Evolutionary conservation across 176 grass and related monocot species (phyloP).

Genomic region (Puya raimondii): DNA sequence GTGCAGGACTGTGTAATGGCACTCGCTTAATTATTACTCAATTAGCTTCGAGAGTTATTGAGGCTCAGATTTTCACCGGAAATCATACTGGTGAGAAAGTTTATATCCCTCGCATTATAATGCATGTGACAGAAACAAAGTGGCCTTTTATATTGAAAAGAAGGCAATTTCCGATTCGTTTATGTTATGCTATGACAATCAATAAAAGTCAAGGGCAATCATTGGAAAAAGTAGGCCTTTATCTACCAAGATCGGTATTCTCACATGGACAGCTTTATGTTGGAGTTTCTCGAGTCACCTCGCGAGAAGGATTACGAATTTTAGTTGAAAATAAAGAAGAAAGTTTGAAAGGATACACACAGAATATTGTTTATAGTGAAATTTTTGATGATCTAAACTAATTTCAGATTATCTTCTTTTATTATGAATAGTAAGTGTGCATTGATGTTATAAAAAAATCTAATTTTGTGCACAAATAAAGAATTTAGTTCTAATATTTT

Average conservation of each 20-base stretch:
- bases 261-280: conserved; percentile 13
- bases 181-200: no score
- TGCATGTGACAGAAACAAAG: neutral
- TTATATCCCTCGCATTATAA: neutral
- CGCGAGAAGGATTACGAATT: neutral
- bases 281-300: conserved; percentile 1
- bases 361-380: no score
- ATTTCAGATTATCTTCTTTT: no score
- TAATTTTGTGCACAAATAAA: no score
- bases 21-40: no score
- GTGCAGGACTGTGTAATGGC: conserved; percentile 4
- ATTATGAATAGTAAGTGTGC: no score
- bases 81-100: neutral
- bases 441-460: no score
- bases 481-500: no score
- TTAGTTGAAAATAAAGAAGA: conserved; percentile 9
- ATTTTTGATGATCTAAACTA: no score
- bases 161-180: neutral
- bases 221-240: neutral
- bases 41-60: neutral
- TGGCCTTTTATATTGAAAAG: conserved; percentile 8
- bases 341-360: neutral
- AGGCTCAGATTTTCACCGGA: no score
- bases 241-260: conserved; percentile 1
- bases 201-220: no score